These are phyloP conservation scores for Herpetospermum pedunculosum DNA, from an alignment of 306 rosid genomes.

Conservation along the genomic window DNA sequence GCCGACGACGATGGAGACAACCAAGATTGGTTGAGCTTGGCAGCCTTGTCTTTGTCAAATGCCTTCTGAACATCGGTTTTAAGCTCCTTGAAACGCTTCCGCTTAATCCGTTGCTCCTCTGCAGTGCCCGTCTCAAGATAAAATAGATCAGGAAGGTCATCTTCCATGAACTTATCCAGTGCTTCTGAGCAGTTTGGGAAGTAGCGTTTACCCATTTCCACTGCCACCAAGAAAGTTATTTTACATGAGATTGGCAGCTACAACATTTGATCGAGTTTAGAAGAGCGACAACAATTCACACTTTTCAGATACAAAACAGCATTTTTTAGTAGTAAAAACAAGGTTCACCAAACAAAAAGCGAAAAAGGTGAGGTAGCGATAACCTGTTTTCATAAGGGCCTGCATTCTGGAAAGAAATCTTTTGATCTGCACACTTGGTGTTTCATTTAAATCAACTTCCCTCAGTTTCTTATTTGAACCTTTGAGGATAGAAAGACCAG, in stretches of 20 bases:
- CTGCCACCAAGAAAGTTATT: slow-evolving; percentile 17
- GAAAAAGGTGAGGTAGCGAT: neutral
- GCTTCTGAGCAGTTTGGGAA: slow-evolving; percentile 46
- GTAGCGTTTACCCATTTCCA: slow-evolving; percentile 31
- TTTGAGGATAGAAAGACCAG: slow-evolving; percentile 15
- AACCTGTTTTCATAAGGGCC: slow-evolving; percentile 40
- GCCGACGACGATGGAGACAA: slow-evolving; percentile 26
- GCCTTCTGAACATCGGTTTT: slow-evolving; percentile 38
- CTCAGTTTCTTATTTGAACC: slow-evolving; percentile 28
- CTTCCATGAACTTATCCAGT: slow-evolving; percentile 38
- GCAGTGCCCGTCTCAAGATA: slow-evolving; percentile 26
- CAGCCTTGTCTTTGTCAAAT: slow-evolving; percentile 40
- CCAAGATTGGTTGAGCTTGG: slow-evolving; percentile 14
- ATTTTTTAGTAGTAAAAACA: neutral
- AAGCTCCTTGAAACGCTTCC: slow-evolving; percentile 34
- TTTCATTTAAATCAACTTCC: slow-evolving; percentile 44
- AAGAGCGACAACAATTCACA: neutral
- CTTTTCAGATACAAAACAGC: neutral
- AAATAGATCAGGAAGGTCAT: slow-evolving; percentile 28
- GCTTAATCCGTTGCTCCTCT: slow-evolving; percentile 30
- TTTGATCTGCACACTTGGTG: slow-evolving; percentile 28
- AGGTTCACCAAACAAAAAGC: neutral
- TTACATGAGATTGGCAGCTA: neutral
- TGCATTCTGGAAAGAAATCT: slow-evolving; percentile 34
- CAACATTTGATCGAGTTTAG: neutral